Evolutionary conservation across 441 rosid genomes (phyloP).

Genomic region (Mallotus japonicus): DNA sequence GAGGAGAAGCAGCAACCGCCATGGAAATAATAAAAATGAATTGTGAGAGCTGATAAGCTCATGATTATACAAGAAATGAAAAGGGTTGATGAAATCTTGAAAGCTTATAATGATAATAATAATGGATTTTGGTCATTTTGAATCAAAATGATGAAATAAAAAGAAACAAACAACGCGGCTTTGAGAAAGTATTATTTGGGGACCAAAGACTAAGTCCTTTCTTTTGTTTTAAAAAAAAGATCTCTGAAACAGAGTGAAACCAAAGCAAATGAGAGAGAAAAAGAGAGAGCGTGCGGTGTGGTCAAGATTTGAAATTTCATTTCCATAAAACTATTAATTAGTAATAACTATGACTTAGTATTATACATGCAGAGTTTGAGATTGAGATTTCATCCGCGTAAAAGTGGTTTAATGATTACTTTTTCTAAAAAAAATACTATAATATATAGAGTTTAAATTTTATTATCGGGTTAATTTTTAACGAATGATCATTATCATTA

Average conservation of each 20-base stretch:
- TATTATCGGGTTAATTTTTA: too few species aligned
- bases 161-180: slow-evolving; percentile 20
- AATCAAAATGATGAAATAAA: neutral
- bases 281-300: neutral
- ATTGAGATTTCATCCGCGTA: too few species aligned
- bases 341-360: neutral
- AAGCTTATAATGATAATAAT: neutral
- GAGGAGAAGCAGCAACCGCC: neutral
- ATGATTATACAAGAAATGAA: slow-evolving; percentile 1
- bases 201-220: slow-evolving; percentile 35
- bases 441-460: too few species aligned
- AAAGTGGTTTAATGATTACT: too few species aligned
- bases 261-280: neutral
- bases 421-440: too few species aligned
- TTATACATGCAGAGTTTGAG: too few species aligned
- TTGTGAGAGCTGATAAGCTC: neutral
- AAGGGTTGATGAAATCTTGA: neutral
- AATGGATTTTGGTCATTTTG: neutral
- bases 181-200: slow-evolving; percentile 6
- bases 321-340: too few species aligned
- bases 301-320: slow-evolving; percentile 4
- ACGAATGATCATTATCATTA: too few species aligned
- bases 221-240: neutral
- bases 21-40: neutral
- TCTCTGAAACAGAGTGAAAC: neutral